Evolutionary conservation across 2,329 filamentous ascomycete species (phyloP).

Genomic region (Neocatenulostroma microsporum): DNA sequence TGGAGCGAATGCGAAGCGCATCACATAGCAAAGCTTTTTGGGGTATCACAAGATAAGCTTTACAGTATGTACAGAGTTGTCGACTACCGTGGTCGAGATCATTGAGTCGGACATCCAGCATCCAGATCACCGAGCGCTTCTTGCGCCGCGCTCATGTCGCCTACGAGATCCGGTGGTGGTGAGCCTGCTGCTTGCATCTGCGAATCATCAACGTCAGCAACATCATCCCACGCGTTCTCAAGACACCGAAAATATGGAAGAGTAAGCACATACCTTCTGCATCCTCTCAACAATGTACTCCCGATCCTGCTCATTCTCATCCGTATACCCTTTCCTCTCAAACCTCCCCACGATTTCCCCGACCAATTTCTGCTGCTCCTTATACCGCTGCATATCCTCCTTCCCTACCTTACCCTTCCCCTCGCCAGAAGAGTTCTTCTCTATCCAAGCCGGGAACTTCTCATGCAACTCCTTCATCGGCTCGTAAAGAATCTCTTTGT

Average conservation of each 20-base stretch:
- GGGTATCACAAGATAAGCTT: slow-evolving; percentile 22
- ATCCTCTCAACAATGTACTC: slow-evolving; percentile 95
- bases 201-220: slow-evolving; percentile 5
- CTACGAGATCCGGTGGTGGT: slow-evolving; percentile 82
- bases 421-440: slow-evolving; percentile 68
- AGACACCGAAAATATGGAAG: slow-evolving; percentile 6
- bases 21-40: too few species aligned
- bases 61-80: slow-evolving; percentile 9
- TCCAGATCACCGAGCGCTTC: slow-evolving; percentile 54
- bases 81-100: neutral
- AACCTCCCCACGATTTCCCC: slow-evolving; percentile 83
- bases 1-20: too few species aligned
- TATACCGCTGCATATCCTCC: slow-evolving; percentile 71
- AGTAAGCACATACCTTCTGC: slow-evolving; percentile 68
- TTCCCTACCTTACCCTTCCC: slow-evolving; percentile 43
- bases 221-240: too few species aligned
- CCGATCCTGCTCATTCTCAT: slow-evolving; percentile 70
- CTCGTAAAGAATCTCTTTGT: slow-evolving; percentile 96
- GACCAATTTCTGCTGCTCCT: slow-evolving; percentile 71
- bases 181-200: slow-evolving; percentile 97
- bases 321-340: slow-evolving; percentile 70
- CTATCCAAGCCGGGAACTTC: slow-evolving; percentile 87
- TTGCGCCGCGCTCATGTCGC: slow-evolving; percentile 77
- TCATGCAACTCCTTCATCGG: slow-evolving; percentile 95
- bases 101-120: slow-evolving; percentile 57